Evolutionary conservation across 768 basidiomycete genomes (phyloP).

Genomic region (Xerocomellus chrysenteron): DNA sequence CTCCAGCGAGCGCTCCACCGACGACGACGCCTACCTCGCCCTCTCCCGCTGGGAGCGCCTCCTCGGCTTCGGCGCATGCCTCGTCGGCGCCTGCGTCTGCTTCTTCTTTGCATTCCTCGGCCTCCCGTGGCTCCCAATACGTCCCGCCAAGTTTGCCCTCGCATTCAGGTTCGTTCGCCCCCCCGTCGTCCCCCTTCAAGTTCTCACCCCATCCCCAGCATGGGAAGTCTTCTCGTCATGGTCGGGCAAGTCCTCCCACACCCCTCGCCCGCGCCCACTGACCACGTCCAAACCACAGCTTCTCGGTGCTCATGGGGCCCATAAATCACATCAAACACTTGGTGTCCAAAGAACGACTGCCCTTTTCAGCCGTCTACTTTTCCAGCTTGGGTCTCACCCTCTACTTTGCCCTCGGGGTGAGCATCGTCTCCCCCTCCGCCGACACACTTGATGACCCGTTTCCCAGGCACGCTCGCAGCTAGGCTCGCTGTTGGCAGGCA

Average conservation of each 20-base stretch:
- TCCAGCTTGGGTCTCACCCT: constrained; percentile 81
- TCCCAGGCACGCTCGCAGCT: constrained; percentile 77
- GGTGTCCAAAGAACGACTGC: constrained; percentile 75
- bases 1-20: constrained; percentile 78
- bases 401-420: constrained; percentile 87
- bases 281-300: constrained; percentile 40
- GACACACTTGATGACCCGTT: not conserved
- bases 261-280: not conserved
- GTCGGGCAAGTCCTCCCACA: constrained; percentile 61
- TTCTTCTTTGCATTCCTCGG: constrained; percentile 91
- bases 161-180: constrained; percentile 62
- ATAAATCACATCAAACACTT: constrained; percentile 91
- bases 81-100: constrained; percentile 89
- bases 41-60: constrained; percentile 92
- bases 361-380: constrained; percentile 84
- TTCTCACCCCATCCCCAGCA: constrained; percentile 31
- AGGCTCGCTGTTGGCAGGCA: constrained; percentile 79
- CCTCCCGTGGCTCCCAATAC: constrained; percentile 61
- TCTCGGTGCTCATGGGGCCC: constrained; percentile 86
- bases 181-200: not conserved
- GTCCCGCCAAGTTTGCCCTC: constrained; percentile 89
- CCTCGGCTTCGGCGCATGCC: constrained; percentile 86
- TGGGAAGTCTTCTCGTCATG: constrained; percentile 94
- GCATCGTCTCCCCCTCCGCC: not conserved
- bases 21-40: constrained; percentile 95